Percentiles rank a stretch among this genome's conserved stretches.
These are phyloP conservation scores for Rubia yunnanensis DNA, from an alignment of 257 asterid species.

Conservation along the genomic window DNA sequence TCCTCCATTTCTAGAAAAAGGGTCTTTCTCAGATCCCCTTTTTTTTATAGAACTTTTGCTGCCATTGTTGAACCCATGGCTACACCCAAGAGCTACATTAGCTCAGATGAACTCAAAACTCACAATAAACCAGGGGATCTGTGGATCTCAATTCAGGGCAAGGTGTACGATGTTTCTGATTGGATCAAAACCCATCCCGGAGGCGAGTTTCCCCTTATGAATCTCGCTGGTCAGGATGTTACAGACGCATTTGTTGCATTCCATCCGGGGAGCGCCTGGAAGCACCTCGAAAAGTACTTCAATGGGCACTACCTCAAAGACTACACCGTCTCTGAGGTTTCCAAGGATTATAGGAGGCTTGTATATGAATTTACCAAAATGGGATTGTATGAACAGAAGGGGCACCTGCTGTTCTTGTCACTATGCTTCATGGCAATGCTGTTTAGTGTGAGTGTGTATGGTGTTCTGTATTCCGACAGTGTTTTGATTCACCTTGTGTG, in stretches of 20 bases:
- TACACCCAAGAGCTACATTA: slow-evolving; percentile 44
- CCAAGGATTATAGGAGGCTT: slow-evolving; percentile 68
- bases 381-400: slow-evolving; percentile 64
- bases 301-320: slow-evolving; percentile 51
- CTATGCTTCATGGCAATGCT: slow-evolving; percentile 25
- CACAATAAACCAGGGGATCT: slow-evolving; percentile 76
- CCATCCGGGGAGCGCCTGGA: slow-evolving; percentile 72
- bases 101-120: slow-evolving; percentile 55
- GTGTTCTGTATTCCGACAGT: slow-evolving; percentile 53
- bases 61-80: slow-evolving; percentile 24
- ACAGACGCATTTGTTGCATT: slow-evolving; percentile 85
- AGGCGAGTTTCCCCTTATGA: slow-evolving; percentile 61
- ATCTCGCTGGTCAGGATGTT: slow-evolving; percentile 81
- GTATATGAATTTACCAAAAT: slow-evolving; percentile 51
- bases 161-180: slow-evolving; percentile 70
- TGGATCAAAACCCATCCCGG: slow-evolving; percentile 82
- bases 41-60: neutral
- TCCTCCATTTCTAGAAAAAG: neutral
- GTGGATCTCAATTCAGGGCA: slow-evolving; percentile 91
- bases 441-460: slow-evolving; percentile 43
- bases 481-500: slow-evolving; percentile 38
- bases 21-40: slow-evolving; percentile 15
- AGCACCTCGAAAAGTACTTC: slow-evolving; percentile 40
- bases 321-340: slow-evolving; percentile 52
- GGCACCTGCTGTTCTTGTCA: slow-evolving; percentile 35